Conservation (phyloP, 192 early-diverging fungal genomes). For the Coemansia sp. region DNA sequence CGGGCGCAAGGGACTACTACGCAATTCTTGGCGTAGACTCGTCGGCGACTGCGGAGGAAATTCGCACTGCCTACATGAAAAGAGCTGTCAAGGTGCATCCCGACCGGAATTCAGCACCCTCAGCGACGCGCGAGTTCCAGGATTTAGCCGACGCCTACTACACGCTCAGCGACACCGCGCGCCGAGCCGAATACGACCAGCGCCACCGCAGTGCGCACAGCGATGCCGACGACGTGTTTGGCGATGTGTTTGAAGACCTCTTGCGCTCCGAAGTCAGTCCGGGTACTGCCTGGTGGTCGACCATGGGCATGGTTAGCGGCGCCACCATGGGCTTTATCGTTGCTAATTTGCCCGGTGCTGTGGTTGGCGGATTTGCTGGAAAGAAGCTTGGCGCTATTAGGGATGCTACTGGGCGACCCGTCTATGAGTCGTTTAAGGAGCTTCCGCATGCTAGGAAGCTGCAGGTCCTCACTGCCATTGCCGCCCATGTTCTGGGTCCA, state of each 20-base stretch:
- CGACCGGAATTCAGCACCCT: conserved; percentile 63
- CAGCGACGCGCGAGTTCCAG: conserved; percentile 70
- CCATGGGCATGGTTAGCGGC: conserved; percentile 65
- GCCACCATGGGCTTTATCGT: conserved; percentile 74
- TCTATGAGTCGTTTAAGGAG: conserved; percentile 61
- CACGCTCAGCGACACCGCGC: conserved; percentile 60
- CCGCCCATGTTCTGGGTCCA: conserved; percentile 45
- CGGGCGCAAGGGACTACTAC: conserved; percentile 63
- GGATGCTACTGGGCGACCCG: conserved; percentile 66
- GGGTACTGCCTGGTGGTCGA: conserved; percentile 60
- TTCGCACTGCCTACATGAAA: conserved; percentile 82
- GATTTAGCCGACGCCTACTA: conserved; percentile 81
- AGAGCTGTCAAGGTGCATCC: conserved; percentile 73
- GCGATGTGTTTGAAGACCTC: conserved; percentile 82
- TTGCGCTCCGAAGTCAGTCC: conserved; percentile 69
- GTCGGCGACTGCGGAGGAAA: conserved; percentile 65
- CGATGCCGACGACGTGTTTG: conserved; percentile 71
- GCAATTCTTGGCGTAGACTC: conserved; percentile 62
- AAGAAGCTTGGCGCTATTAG: conserved; percentile 65
- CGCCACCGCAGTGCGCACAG: conserved; percentile 38
- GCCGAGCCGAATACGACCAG: conserved; percentile 61
- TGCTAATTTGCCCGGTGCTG: conserved; percentile 65
- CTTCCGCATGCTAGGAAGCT: conserved; percentile 62
- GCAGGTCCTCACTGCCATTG: conserved; percentile 57
- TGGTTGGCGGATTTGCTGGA: conserved; percentile 63